These are phyloP conservation scores for Malus hybrid DNA, from an alignment of 331 rosid genomes.

Conservation along the genomic window DNA sequence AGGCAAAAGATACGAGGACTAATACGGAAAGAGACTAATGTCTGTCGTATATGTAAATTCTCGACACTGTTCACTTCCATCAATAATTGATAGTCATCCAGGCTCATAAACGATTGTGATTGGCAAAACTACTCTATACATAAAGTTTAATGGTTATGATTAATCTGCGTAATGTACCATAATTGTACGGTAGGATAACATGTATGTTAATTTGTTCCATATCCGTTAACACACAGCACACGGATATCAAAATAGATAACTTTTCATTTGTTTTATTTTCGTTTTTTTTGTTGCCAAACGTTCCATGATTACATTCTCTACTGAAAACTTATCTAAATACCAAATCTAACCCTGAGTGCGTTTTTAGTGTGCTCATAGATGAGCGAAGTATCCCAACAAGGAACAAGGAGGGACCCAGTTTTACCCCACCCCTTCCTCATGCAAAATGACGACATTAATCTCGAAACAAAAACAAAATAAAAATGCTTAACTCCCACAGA, in stretches of 20 bases:
- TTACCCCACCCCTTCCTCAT: slow-evolving; percentile 5
- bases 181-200: slow-evolving; percentile 4
- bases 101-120: too few relatives aligned
- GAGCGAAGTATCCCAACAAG: slow-evolving; percentile 2
- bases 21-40: too few relatives aligned
- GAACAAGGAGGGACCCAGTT: neutral
- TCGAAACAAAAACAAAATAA: neutral
- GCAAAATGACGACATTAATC: slow-evolving; percentile 27
- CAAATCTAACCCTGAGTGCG: slow-evolving; percentile 25
- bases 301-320: slow-evolving; percentile 7
- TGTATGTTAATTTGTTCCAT: neutral
- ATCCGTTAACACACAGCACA: neutral
- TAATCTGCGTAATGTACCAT: neutral
- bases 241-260: neutral
- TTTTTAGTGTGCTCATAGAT: slow-evolving; percentile 7
- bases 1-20: neutral
- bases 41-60: too few relatives aligned
- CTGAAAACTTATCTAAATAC: neutral
- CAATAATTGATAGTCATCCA: too few relatives aligned
- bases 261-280: neutral
- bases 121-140: too few relatives aligned
- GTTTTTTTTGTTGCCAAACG: slow-evolving; percentile 10
- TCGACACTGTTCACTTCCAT: too few relatives aligned
- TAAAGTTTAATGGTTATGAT: neutral
- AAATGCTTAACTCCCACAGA: neutral